Evolutionary conservation across 2,329 filamentous ascomycete genomes (phyloP), one percentile per base, ranked within the genome.

Genomic region (Shiraia sp.): DNA sequence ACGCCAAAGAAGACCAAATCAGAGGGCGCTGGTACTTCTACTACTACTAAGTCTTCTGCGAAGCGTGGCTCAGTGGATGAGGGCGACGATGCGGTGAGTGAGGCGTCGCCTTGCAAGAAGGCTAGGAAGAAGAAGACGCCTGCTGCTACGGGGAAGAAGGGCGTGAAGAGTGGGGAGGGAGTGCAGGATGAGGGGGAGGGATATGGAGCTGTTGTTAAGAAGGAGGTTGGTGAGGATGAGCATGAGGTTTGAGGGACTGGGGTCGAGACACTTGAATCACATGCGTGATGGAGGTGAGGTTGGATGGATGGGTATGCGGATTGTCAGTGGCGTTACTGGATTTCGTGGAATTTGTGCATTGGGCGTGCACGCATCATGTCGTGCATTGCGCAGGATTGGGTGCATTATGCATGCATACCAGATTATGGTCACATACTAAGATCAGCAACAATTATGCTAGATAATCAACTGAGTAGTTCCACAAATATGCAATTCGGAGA

Each of bases 41-140:
- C n/a, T n/a, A n/a, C n/a, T n/a, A n/a, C n/a, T n/a, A n/a, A n/a
- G n/a, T n/a, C n/a, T n/a, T n/a, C n/a, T n/a, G n/a, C n/a, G 52
- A 53, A 51, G 41, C 38, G 55, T 8, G 40, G 26, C 3, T 30
- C 24, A 8, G 45, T 36, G 10, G 37, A 22, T 3, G 32, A 7
- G 8, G 35, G 10, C n/a, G 23, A 24, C 9, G 42, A 30, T 10
- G 46, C 15, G 7, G 27, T 14, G 34, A 6, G 10, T 10, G 30
- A 25, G 28, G 13, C 10, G n/a, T 36, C 31, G 30, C 45, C 43
- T 0, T 39, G n/a, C 8, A 54, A 57, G 47, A 53, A 47, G 39
- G 12, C 33, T 22, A 22, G 19, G 19, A 22, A 22, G 19, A 22
- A 22, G 19, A 22, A 8, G 19, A 8, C 4, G 10, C 12, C 37